Evolutionary conservation across 805 yeast genomes (phyloP).

Genomic region (Starmerella apis): DNA sequence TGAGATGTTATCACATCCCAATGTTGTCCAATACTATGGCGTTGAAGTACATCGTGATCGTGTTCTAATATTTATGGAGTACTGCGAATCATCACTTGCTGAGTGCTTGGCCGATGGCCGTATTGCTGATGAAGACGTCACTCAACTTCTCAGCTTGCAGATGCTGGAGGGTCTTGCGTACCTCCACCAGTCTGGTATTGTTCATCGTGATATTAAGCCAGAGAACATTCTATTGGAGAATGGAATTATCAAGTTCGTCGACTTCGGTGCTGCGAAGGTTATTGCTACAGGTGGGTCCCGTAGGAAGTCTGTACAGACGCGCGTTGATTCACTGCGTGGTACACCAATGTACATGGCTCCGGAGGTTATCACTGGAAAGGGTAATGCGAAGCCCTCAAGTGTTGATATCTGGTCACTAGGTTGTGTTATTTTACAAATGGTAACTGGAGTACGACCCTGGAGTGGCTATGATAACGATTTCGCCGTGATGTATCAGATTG

Average conservation of each 20-base stretch:
- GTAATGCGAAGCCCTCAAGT: conserved; percentile 40
- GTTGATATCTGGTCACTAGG: conserved; percentile 96
- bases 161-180: conserved; percentile 93
- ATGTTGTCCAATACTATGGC: conserved; percentile 91
- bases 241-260: conserved; percentile 78
- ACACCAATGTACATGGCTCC: conserved; percentile 99
- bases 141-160: conserved; percentile 81
- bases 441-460: conserved; percentile 95
- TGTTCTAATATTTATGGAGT: conserved; percentile 94
- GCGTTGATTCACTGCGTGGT: conserved; percentile 49
- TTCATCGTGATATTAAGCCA: conserved; percentile 95
- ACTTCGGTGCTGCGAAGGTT: conserved; percentile 95
- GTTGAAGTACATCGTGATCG: conserved; percentile 94
- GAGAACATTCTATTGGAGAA: conserved; percentile 85
- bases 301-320: conserved; percentile 26
- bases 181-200: conserved; percentile 85
- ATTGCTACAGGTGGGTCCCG: conserved; percentile 35
- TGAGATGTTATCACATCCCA: conserved; percentile 92
- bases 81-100: conserved; percentile 87
- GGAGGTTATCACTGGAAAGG: conserved; percentile 76
- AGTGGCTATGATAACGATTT: conserved; percentile 90
- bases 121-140: conserved; percentile 87
- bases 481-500: conserved; percentile 98
- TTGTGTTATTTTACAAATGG: conserved; percentile 92
- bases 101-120: conserved; percentile 69